These are phyloP conservation scores for Wickerhamiella sergipiensis DNA, from an alignment of 805 yeast species.

Conservation along the genomic window DNA sequence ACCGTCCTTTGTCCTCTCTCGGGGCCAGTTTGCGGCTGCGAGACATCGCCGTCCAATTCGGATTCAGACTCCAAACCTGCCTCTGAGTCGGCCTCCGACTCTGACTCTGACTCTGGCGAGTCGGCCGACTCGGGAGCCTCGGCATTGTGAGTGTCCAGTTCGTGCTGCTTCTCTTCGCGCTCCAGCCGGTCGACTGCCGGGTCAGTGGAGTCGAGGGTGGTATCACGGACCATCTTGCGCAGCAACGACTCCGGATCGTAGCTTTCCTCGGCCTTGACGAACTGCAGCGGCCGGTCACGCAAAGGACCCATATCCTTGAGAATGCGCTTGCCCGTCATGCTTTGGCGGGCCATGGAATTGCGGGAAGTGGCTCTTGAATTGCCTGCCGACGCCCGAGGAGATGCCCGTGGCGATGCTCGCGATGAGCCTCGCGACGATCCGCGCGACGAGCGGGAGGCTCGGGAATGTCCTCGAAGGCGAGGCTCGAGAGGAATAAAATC, in stretches of 20 bases:
- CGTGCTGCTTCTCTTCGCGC: not conserved
- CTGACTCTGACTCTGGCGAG: too few relatives aligned
- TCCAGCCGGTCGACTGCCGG: constrained; percentile 1
- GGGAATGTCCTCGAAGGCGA: not conserved
- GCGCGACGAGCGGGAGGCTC: not conserved
- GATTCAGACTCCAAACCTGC: too few relatives aligned
- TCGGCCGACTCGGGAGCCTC: too few relatives aligned
- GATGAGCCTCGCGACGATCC: not conserved
- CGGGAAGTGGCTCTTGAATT: too few relatives aligned
- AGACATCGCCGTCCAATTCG: too few relatives aligned
- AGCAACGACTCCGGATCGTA: not conserved
- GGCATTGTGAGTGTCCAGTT: not conserved
- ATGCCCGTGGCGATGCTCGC: too few relatives aligned
- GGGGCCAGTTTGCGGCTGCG: too few relatives aligned
- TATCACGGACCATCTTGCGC: not conserved
- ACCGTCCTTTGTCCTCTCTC: too few relatives aligned
- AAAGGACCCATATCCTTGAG: not conserved
- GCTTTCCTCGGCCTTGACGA: constrained; percentile 5
- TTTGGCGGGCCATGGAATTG: too few relatives aligned
- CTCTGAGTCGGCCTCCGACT: too few relatives aligned
- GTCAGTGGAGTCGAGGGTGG: constrained; percentile 1
- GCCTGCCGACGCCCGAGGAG: too few relatives aligned
- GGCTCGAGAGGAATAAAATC: not conserved
- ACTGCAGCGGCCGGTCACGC: constrained; percentile 12
- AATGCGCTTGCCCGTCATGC: constrained; percentile 1